Evolutionary conservation across 768 basidiomycete genomes (phyloP), one percentile per base, ranked within the genome.

Genomic region (Dictyophora rubrovolvata): DNA sequence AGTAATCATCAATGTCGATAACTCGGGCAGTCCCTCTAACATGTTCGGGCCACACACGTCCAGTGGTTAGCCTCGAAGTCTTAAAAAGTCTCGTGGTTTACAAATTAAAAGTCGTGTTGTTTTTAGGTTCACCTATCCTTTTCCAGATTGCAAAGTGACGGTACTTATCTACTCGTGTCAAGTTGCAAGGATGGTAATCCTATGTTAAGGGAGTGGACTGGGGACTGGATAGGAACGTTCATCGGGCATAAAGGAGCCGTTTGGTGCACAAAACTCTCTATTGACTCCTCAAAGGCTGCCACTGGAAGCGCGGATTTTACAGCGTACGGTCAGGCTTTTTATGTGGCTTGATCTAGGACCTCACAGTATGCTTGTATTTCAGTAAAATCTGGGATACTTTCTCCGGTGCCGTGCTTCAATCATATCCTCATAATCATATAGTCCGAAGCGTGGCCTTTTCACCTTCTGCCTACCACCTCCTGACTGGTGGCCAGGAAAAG

Each of bases 121-220:
- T 34, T 52, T 20, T 47, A 59, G 57, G 57, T 59, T 35, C 91
- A 96, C 70, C 85, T 98, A 63, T 91, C 92, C 57, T 97, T 96
- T 75, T 94, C 93, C 21, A 75, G 83, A 14, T 79, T 89, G 63
- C 83, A 91, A 68, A 80, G 91, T 21, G 94, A 97, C 72, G 81
- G 83, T 63, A 83, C 85, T 48, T 98, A 86, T 72, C 76, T 97
- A 63, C 80, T 99, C 63, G 87, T 97, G 67, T 97, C 94, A 59
- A 89, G 89, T 66, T 98, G 96, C 78, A 99, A 98, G 74, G 96
- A 98, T 78, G 96, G 96, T 35, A 97, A 93, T 66, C 94, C 93
- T 49, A 94, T 95, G 91, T 75, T 96, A 64, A 83, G 93, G 68
- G 88, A 93, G 68, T 95, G 94, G 94, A 89, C 91, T 57, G 95